Base-by-base conservation (phyloP, 1,284 basidiomycete species). In the Leccinum solheimii region DNA sequence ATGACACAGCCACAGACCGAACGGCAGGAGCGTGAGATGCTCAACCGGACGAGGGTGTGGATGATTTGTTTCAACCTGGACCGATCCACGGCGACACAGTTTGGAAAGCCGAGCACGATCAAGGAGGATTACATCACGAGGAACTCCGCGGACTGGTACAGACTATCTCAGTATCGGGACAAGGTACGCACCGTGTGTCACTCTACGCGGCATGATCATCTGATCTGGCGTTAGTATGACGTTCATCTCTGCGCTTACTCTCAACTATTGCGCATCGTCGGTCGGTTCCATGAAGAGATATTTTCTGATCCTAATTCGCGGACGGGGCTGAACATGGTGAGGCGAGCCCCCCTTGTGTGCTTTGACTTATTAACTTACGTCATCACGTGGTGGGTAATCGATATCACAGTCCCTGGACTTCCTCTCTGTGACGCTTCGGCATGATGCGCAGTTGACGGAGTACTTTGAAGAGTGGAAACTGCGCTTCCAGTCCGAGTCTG, bases 31-130 rank as follows among this genome's bases (percentile, higher is more conserved):
- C 82, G 92, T 16, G 93, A 95, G 76, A 81, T 91, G 51, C 74
- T 95, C 68, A 95, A 95, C 73, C 85, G 88, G 61, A 86, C 85
- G 48, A 80, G 93, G 16, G 86, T 91, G 21, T 95, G 92, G 93
- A 85, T 94, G 81, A 88, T 91, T 60, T 94, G 92, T 74, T 94
- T 90, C 77, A 92, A 92, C 71, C 69, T 94, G 57, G 93, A 95
- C 74, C 84, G 90, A 19, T 92, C 88, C 34, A 90, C 87, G 3
- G 86, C 91, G 11, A 92, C 91, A 16, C 93, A 95, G 74, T 92
- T 93, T 71, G 92, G 93, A 21, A 94, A 94, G 74, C 91, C 91
- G 3, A 87, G 87, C 26, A 92, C 91, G 26, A 90, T 95, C 70
- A 90, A 89, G 71, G 92, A 94, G 68, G 91, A 94, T 70, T 91